Evolutionary conservation across 495 filamentous ascomycete species (phyloP).

Genomic region (Podospora australis): DNA sequence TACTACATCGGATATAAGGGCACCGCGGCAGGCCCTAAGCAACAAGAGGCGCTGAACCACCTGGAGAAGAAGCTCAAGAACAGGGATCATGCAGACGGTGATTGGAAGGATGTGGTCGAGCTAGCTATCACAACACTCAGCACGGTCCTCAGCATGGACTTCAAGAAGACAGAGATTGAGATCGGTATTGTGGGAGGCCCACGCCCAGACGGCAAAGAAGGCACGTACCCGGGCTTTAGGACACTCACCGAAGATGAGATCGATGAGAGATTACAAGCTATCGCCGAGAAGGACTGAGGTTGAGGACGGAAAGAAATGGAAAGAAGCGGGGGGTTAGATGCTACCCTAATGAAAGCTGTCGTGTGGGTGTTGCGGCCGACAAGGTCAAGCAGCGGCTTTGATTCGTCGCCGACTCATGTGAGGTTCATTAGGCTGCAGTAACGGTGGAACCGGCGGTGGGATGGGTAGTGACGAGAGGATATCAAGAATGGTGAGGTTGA

Average conservation of each 20-base stretch:
- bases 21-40: conserved; percentile 92
- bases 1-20: conserved; percentile 99
- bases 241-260: conserved; percentile 95
- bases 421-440: conserved; percentile 7
- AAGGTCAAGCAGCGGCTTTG: conserved; percentile 4
- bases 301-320: conserved; percentile 8
- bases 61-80: conserved; percentile 99
- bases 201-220: conserved; percentile 68
- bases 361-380: conserved; percentile 12
- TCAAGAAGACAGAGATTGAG: conserved; percentile 98
- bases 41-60: conserved; percentile 95
- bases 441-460: conserved; percentile 3
- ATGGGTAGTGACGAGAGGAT: neutral
- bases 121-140: conserved; percentile 89
- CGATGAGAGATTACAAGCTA: conserved; percentile 93
- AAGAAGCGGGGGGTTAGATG: no score
- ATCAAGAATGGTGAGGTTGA: conserved; percentile 15
- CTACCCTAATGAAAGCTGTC: conserved; percentile 9
- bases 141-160: conserved; percentile 94
- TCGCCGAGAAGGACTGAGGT: conserved; percentile 90
- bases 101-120: conserved; percentile 97
- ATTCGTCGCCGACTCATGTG: conserved; percentile 8
- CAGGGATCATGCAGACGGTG: conserved; percentile 88
- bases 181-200: conserved; percentile 92
- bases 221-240: conserved; percentile 70